Base-by-base conservation (phyloP, 2,329 filamentous ascomycete genomes). In the Penicillium sp. region DNA sequence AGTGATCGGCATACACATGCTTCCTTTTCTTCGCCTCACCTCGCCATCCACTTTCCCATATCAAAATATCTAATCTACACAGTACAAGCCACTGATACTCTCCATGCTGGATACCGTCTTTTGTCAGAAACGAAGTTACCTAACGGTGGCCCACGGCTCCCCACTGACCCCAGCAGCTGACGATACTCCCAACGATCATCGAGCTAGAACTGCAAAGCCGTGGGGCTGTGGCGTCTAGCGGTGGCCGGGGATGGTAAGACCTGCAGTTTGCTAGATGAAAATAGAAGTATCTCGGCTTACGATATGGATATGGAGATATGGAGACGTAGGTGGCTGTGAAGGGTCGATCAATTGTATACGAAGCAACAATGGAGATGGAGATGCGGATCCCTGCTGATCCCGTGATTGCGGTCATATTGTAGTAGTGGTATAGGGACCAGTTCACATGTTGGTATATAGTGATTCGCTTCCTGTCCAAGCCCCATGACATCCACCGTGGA, bases 211-310 rank as follows among this genome's bases (percentile, higher is more conserved):
- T 29, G 28, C 39, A 43, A 19, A 19, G 13, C 29, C 49, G 45
- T 54, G 55, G 51, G 47, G 50, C 51, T 17, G 53, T 57, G 55
- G 53, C 53, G 48, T 49, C 35, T 32, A 19, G 21, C 43, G 45
- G 33, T 39, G 43, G 19, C 34, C 41, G 26, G 40, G 24, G 15
- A 28, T 22, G n/a, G 31, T 21, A 50, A n/a, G 37, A 35, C 41
- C 33, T 40, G 33, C 47, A 22, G 4, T 22, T 19, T 28, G 4
- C 21, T 15, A 19, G 13, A 24, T 17, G 15, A n/a, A 43, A 43
- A 4, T 48, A 13, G 40, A 42, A 43, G 13, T 21, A 29, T 17
- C 13, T 49, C 17, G 7, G n/a, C 22, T 13, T 29, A 19, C 26
- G 21, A 19, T 2, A 8, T 5, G 29, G 6, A 26, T 17, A 21